Evolutionary conservation across 441 rosid genomes (phyloP).

Genomic region (Mallotus repandus): DNA sequence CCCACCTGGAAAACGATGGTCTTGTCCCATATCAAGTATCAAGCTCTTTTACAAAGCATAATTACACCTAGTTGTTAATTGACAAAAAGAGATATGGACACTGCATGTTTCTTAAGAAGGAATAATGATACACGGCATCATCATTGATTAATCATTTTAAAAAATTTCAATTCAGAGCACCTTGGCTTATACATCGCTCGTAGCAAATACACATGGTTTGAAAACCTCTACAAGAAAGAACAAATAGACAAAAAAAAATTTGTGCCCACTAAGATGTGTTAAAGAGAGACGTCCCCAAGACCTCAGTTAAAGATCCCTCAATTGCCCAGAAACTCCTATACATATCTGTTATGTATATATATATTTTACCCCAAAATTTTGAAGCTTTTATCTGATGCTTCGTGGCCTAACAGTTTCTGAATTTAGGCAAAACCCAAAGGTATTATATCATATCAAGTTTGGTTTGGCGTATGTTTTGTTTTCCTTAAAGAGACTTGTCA

Average conservation of each 20-base stretch:
- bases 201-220: background rate
- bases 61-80: background rate
- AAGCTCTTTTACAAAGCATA: background rate
- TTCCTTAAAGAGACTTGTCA: constrained; percentile 18
- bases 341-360: constrained; percentile 5
- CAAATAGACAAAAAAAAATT: background rate
- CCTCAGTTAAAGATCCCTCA: constrained; percentile 11
- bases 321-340: constrained; percentile 20
- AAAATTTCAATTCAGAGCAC: background rate
- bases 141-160: background rate
- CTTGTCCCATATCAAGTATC: background rate
- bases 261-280: background rate
- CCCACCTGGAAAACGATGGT: background rate
- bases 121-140: background rate
- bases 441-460: constrained; percentile 5
- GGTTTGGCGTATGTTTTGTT: constrained; percentile 11
- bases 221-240: background rate
- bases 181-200: constrained; percentile 1
- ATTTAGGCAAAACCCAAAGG: constrained; percentile 10
- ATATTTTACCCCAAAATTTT: constrained; percentile 36
- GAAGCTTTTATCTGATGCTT: constrained; percentile 35
- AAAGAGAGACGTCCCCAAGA: constrained; percentile 4
- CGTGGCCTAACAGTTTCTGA: constrained; percentile 18
- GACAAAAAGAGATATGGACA: background rate
- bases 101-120: background rate